Evolutionary conservation across 352 stramenopile species (phyloP), one percentile per base, ranked within the genome.

Genomic region (Phytophthora sansomeana): DNA sequence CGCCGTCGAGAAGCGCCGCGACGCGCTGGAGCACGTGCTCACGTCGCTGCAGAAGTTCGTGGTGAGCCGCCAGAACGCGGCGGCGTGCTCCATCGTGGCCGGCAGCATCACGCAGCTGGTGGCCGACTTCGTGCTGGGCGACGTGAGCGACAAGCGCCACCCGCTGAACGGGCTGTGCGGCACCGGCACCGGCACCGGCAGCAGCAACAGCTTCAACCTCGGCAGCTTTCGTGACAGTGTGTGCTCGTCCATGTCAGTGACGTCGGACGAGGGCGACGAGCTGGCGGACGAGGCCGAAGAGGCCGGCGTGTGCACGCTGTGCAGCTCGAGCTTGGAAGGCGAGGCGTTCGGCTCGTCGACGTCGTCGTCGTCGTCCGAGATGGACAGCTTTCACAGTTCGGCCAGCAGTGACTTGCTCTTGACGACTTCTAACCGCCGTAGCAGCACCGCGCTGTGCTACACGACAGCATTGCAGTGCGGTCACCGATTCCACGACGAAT

Each of bases 401-500:
- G 57, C 53, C n/a, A 65, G n/a, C n/a, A n/a, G n/a, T n/a, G n/a
- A n/a, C n/a, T n/a, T n/a, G n/a, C n/a, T n/a, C n/a, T n/a, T n/a
- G n/a, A n/a, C n/a, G n/a, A n/a, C n/a, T n/a, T n/a, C n/a, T n/a
- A n/a, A n/a, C n/a, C n/a, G 52, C 17, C 38, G 50, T 14, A 38
- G 51, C 67, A 62, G 56, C 55, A 63, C 39, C 6, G 48, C 57
- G 30, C 52, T 67, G 41, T 67, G 53, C 57, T 83, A 78, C 58
- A 75, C 71, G 35, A 85, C 78, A 39, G 73, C 67, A 17, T 69
- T 89, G 13, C 30, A 59, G 19, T 89, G 80, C 42, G 80, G 77
- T 29, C 80, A 89, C 54, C 43, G 72, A 17, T 89, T 86, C 68
- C 80, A 89, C 64, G 77, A 89, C 44, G 80, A 89, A 61, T 89